Evolutionary conservation across 257 asterid genomes (phyloP).

Genomic region (Gynochthodes officinalis): DNA sequence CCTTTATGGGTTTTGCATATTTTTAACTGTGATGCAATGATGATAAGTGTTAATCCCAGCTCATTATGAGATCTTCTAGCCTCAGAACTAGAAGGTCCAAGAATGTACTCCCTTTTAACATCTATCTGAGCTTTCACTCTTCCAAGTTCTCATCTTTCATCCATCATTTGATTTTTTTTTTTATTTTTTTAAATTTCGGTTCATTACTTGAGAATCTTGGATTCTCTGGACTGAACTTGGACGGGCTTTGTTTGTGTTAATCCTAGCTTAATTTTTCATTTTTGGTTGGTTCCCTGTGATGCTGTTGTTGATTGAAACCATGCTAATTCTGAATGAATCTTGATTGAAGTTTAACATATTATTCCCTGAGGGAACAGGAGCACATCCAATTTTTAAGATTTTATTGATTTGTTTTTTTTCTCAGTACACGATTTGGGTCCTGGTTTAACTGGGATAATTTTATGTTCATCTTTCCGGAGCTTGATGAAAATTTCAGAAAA

Average conservation of each 20-base stretch:
- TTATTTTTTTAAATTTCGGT: not conserved
- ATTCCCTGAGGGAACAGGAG: constrained; percentile 22
- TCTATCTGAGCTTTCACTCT: constrained; percentile 32
- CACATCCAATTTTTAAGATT: too few relatives aligned
- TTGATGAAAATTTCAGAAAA: too few relatives aligned
- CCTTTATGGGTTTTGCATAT: too few relatives aligned
- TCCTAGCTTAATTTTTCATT: too few relatives aligned
- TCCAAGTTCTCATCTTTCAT: not conserved
- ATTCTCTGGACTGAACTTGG: not conserved
- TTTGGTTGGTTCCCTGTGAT: constrained; percentile 22
- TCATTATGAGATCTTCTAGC: constrained; percentile 52
- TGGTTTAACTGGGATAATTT: too few relatives aligned
- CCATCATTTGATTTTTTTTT: not conserved
- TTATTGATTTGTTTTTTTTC: constrained; percentile 2
- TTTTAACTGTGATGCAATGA: constrained; percentile 31
- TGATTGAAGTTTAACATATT: constrained; percentile 8
- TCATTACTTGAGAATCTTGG: too few relatives aligned
- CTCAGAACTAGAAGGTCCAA: constrained; percentile 21
- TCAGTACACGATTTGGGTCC: too few relatives aligned
- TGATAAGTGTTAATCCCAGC: constrained; percentile 52
- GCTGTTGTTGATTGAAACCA: constrained; percentile 13
- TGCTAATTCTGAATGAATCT: constrained; percentile 25
- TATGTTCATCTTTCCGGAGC: too few relatives aligned
- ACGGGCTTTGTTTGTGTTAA: too few relatives aligned
- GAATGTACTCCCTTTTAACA: constrained; percentile 32